phyloP scores from a whole-genome alignment of 139 green algal genomes.

The Micractinium sp. region DNA sequence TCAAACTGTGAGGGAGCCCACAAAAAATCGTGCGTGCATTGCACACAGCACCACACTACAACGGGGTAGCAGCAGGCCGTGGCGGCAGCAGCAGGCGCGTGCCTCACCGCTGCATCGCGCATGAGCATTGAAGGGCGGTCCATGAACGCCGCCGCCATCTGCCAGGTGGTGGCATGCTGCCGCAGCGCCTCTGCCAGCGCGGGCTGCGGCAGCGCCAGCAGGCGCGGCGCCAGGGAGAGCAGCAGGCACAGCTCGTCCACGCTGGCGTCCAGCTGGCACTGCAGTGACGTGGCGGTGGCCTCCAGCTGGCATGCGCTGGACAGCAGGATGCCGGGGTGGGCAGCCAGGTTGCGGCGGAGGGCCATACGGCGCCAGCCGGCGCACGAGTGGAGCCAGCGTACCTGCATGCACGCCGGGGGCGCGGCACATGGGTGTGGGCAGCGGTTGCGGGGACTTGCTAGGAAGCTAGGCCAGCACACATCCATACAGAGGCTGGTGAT shows the following conservation, averaged over 20 bases:
- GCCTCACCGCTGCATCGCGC: conserved; percentile 21
- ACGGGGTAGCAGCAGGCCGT: not conserved
- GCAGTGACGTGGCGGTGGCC: conserved; percentile 1
- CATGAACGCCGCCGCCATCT: conserved; percentile 3
- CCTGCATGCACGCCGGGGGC: not conserved
- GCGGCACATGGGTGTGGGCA: too few species aligned
- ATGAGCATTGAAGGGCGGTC: not conserved
- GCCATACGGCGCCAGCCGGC: conserved; percentile 9
- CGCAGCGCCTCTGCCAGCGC: not conserved
- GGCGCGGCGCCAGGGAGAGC: conserved; percentile 25
- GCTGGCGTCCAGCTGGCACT: conserved; percentile 7
- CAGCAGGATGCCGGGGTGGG: conserved; percentile 13
- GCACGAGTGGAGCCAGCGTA: not conserved
- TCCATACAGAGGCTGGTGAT: too few species aligned
- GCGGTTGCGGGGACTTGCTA: too few species aligned
- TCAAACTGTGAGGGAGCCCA: too few species aligned
- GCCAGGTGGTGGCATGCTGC: not conserved
- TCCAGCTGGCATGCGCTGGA: conserved; percentile 8
- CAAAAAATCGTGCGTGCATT: too few species aligned
- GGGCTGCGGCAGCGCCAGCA: not conserved
- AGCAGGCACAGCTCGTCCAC: conserved; percentile 30
- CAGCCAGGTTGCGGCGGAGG: conserved; percentile 22
- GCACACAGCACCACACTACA: not conserved
- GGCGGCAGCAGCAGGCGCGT: not conserved
- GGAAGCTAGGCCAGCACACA: too few species aligned